Base-by-base conservation (phyloP, 176 grass and related monocot genomes). In the Musa beccarii region DNA sequence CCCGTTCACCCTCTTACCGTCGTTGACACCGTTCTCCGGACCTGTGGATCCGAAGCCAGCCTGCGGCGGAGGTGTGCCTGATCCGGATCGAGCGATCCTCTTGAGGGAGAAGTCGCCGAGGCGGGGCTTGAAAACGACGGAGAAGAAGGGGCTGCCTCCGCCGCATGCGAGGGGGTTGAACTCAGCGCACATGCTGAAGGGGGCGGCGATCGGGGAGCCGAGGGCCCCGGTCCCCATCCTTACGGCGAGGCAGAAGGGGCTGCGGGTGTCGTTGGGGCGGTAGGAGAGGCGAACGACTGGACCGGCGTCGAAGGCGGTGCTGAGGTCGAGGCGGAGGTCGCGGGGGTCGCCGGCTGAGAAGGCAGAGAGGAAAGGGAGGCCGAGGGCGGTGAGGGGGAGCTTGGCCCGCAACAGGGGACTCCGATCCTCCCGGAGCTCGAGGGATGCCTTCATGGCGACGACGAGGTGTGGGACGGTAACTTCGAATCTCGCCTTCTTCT, bases 71-170 rank as follows among this genome's bases (percentile, higher is more conserved):
- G 43, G 43, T 3, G 68, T 8, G 16, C 17, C 11, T 34, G 68
- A 70, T 70, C 43, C 68, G 14, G 68, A 70, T 70, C 49, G 68
- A 49, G 43, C 29, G 13, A 49, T 51, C 68, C 51, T 70, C 49
- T 70, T 70, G 43, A 70, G 68, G 16, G 49, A 70, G 49, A 70
- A 70, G 49, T 70, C 43, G 29, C 68, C 68, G 68, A 70, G 68
- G 43, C 68, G 49, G 68, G 68, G 68, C 68, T 70, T 70, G 68
- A 70, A 70, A 19, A 70, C 68, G 49, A 70, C 43, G 68, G 68
- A n/a, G 68, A 70, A 70, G 68, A 70, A 51, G 2, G 68, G 68
- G 8, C 34, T 49, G 43, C 49, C 17, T 25, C 63, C 63, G 63
- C 63, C 10, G 0, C 68, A 19, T 16, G 49, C 43, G 19, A 52